Percentiles rank a stretch among this genome's conserved stretches.
These are phyloP conservation scores for Ophiostoma quercus DNA, from an alignment of 2,329 filamentous ascomycete species.

Conservation along the genomic window DNA sequence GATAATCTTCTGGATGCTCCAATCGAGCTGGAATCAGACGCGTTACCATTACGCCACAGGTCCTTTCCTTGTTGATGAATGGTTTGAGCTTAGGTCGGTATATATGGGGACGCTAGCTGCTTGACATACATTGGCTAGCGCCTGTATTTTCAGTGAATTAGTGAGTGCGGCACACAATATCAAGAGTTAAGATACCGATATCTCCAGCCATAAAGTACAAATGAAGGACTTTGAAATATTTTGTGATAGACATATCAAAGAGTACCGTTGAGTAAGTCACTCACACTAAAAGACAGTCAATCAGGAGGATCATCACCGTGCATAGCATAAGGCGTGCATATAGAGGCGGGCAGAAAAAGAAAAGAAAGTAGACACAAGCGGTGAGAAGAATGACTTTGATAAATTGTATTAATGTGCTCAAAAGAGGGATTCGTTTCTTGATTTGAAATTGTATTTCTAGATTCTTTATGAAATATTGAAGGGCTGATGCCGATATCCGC, in stretches of 20 bases:
- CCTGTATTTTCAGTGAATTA: not conserved
- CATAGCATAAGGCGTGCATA: not conserved
- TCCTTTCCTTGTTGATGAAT: not conserved
- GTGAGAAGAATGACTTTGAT: not conserved
- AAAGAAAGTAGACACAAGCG: not conserved
- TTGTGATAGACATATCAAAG: not conserved
- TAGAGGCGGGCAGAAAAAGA: not conserved
- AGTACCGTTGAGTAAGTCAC: not conserved
- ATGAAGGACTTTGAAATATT: not conserved
- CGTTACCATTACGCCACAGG: constrained; percentile 16
- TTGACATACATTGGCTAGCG: too few species aligned
- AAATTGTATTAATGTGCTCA: too few species aligned
- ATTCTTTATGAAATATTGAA: too few species aligned
- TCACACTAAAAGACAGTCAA: not conserved
- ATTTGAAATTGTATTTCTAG: too few species aligned
- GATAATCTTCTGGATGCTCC: constrained; percentile 16
- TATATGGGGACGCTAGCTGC: not conserved
- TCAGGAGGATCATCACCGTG: not conserved
- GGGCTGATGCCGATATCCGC: not conserved
- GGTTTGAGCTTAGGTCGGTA: not conserved
- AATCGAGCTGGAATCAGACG: constrained; percentile 13
- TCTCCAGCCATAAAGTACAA: not conserved
- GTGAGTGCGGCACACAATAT: not conserved
- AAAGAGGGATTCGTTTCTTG: too few species aligned
- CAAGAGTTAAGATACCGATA: too few species aligned